Conservation (phyloP, 2,329 filamentous ascomycete genomes). For the Phaeosphaeriaceae sp. region DNA sequence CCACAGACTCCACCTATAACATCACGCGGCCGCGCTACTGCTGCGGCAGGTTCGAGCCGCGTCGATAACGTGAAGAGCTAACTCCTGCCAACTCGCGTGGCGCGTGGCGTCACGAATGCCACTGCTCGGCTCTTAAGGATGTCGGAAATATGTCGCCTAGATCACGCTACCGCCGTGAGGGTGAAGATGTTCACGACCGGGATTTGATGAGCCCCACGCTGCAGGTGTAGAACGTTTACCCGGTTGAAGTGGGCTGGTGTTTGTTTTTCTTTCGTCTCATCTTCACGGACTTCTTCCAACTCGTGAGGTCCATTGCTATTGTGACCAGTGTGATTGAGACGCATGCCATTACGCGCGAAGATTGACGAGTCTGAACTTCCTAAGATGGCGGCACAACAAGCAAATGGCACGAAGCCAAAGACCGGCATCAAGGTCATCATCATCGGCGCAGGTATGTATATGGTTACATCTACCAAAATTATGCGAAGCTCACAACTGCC, state of each 20-base stretch:
- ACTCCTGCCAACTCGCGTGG: conserved; percentile 6
- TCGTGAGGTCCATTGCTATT: background rate
- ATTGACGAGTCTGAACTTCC: conserved; percentile 21
- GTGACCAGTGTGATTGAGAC: background rate
- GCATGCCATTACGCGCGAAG: conserved; percentile 29
- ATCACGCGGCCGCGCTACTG: conserved; percentile 18
- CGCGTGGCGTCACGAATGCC: conserved; percentile 9
- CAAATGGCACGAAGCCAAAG: conserved; percentile 24
- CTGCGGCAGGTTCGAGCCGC: conserved; percentile 20
- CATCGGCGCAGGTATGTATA: conserved; percentile 50
- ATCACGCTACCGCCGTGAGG: background rate
- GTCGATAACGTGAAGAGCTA: background rate
- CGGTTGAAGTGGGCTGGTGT: conserved; percentile 7
- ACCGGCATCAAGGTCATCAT: conserved; percentile 63
- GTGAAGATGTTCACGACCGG: conserved; percentile 10
- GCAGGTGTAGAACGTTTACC: conserved; percentile 2
- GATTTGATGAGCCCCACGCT: conserved; percentile 19
- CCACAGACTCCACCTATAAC: background rate
- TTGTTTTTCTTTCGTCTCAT: background rate
- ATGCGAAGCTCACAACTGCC: conserved; percentile 19
- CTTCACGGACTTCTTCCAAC: background rate
- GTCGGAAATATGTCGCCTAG: conserved; percentile 21
- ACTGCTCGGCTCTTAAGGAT: background rate
- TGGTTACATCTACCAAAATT: background rate
- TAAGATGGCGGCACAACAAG: conserved; percentile 29